Conservation (phyloP, 352 stramenopile genomes). For the Nothophytophthora sp. region DNA sequence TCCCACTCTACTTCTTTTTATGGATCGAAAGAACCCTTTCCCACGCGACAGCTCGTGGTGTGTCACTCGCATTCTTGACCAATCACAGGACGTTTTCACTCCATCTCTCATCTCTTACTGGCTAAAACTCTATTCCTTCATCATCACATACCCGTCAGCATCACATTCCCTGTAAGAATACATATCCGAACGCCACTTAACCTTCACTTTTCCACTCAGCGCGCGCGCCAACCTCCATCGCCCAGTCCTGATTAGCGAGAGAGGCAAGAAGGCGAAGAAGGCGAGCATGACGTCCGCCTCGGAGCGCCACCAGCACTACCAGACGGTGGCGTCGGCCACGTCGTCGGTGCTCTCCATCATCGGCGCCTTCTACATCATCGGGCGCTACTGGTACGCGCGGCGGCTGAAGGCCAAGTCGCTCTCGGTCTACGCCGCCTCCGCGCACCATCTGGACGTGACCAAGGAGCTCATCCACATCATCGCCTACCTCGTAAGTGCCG, state of each 20-base stretch:
- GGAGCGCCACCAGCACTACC: conserved; percentile 30
- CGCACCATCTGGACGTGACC: conserved; percentile 76
- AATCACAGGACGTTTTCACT: no score
- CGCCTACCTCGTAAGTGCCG: conserved; percentile 57
- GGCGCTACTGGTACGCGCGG: conserved; percentile 77
- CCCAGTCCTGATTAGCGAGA: conserved; percentile 7
- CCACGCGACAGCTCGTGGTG: no score
- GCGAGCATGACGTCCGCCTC: conserved; percentile 6
- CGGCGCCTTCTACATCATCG: conserved; percentile 82
- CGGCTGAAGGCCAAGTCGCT: conserved; percentile 48
- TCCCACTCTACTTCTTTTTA: no score
- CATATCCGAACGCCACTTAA: no score
- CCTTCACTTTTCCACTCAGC: no score
- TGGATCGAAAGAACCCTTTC: no score
- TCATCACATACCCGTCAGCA: no score
- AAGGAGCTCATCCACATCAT: conserved; percentile 88
- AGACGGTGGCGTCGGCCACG: conserved; percentile 61
- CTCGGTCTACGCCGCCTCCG: conserved; percentile 36
- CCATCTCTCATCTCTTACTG: no score
- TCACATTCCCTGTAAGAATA: no score
- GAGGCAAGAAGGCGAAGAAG: conserved; percentile 20
- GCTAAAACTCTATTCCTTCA: no score
- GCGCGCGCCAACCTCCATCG: neutral
- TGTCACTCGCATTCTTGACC: no score
- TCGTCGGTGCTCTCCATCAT: conserved; percentile 83